Conservation (phyloP, 2,329 filamentous ascomycete species). For the Monosporascus sp. region DNA sequence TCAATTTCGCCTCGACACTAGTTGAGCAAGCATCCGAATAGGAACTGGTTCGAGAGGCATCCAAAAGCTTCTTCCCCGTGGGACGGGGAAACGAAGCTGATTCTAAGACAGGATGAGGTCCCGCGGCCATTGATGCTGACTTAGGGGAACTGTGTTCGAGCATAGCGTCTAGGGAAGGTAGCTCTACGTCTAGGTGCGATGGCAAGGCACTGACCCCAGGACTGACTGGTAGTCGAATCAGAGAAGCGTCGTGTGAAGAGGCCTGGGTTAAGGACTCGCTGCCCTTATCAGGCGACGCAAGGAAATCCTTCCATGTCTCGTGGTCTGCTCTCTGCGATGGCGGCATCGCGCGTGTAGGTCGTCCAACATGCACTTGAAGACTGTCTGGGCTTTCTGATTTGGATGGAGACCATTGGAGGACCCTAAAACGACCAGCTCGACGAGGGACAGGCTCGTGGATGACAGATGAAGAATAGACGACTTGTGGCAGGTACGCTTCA, state of each 20-base stretch:
- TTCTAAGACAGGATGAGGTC: background rate
- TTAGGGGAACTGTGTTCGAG: background rate
- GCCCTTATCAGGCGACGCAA: constrained; percentile 5
- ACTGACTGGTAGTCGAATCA: background rate
- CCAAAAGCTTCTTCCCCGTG: background rate
- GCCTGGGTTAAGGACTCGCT: background rate
- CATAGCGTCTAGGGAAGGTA: background rate
- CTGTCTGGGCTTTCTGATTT: constrained; percentile 16
- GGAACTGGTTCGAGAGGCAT: background rate
- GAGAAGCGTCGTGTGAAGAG: background rate
- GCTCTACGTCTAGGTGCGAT: background rate
- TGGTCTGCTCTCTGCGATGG: constrained; percentile 16
- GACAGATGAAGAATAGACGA: constrained; percentile 17
- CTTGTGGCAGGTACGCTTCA: constrained; percentile 3
- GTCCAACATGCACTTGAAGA: constrained; percentile 21
- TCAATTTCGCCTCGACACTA: background rate
- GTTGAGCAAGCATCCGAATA: background rate
- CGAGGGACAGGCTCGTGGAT: constrained; percentile 21
- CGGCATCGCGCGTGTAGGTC: constrained; percentile 10
- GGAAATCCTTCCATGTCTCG: constrained; percentile 15
- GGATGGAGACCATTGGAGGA: constrained; percentile 21
- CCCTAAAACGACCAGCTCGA: constrained; percentile 11
- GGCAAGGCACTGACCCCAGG: background rate
- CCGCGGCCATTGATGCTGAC: background rate
- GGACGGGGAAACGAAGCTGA: background rate